Evolutionary conservation across 2,329 filamentous ascomycete species (phyloP).

Genomic region (Leptodontidium sp.): DNA sequence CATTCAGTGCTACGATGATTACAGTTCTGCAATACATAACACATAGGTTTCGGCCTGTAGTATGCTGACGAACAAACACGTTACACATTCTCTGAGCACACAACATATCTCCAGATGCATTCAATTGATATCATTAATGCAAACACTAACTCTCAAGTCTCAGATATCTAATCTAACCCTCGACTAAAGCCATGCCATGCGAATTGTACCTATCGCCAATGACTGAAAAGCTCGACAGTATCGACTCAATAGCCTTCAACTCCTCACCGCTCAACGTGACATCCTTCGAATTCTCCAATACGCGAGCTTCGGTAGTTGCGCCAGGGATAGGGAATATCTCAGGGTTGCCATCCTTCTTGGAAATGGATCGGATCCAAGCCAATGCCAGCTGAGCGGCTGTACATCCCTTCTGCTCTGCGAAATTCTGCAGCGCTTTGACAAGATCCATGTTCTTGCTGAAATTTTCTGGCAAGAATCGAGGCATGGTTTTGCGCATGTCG

Average conservation of each 20-base stretch:
- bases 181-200: constrained; percentile 22
- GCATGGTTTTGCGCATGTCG: constrained; percentile 64
- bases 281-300: constrained; percentile 66
- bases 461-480: constrained; percentile 68
- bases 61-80: constrained; percentile 43
- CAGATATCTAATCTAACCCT: constrained; percentile 19
- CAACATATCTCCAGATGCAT: constrained; percentile 6
- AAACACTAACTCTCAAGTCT: constrained; percentile 1
- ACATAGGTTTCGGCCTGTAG: not conserved
- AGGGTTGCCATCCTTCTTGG: constrained; percentile 42
- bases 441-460: constrained; percentile 72
- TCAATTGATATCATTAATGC: not conserved
- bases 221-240: constrained; percentile 57
- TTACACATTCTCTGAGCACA: constrained; percentile 45
- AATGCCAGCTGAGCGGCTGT: constrained; percentile 72
- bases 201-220: constrained; percentile 58
- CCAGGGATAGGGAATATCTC: constrained; percentile 73
- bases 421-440: constrained; percentile 61
- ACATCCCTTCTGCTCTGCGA: constrained; percentile 67
- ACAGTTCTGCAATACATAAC: constrained; percentile 28
- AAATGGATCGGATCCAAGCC: constrained; percentile 56
- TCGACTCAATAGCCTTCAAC: constrained; percentile 57
- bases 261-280: constrained; percentile 60
- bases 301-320: constrained; percentile 61
- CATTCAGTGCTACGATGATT: constrained; percentile 21